Evolutionary conservation across 2,329 filamentous ascomycete genomes (phyloP), one percentile per base, ranked within the genome.

Genomic region (Periconia sp.): DNA sequence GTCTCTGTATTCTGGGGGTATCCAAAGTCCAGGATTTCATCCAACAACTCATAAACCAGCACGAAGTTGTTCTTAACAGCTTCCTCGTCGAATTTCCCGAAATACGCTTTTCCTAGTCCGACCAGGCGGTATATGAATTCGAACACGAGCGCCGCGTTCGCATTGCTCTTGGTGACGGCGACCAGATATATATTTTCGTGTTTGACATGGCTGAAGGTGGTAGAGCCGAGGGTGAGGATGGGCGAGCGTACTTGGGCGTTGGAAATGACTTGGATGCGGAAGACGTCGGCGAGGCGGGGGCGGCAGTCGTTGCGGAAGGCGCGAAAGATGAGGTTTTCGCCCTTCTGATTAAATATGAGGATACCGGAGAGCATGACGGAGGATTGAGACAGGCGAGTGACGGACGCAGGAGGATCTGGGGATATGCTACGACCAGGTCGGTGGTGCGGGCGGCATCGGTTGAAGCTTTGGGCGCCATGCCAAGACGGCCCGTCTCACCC

Each of bases 31-130:
- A 99, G 85, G 65, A 99, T 96, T 76, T 99, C 94, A 72, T 99
- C 94, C 42, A 99, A 77, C 43, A 99, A 81, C 79, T 99, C 94
- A 73, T 99, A 99, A 26, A 99, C 91, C 56, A 99, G 79, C 54
- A 99, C 94, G 76, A 99, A 99, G 78, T 99, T 99, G 76, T 96
- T 97, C 86, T 99, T 99, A 61, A 99, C 92, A 43, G 94, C 92
- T 76, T 99, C 94, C 79, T 99, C 94, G 66, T 99, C 94, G 67
- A 99, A 96, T 74, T 97, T 97, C 68, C 89, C 92, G 79, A 99
- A 99, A 74, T 99, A 99, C 44, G 91, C 89, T 75, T 89, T 91
- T 29, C 94, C 94, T 54, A 99, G 78, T 66, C 87, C 83, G 55
- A 96, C 89, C 64, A 99, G 77, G 59, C 92, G 85, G 77, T 97